Base-by-base conservation (phyloP, 495 filamentous ascomycete genomes). In the Polyplosphaeria fusca region DNA sequence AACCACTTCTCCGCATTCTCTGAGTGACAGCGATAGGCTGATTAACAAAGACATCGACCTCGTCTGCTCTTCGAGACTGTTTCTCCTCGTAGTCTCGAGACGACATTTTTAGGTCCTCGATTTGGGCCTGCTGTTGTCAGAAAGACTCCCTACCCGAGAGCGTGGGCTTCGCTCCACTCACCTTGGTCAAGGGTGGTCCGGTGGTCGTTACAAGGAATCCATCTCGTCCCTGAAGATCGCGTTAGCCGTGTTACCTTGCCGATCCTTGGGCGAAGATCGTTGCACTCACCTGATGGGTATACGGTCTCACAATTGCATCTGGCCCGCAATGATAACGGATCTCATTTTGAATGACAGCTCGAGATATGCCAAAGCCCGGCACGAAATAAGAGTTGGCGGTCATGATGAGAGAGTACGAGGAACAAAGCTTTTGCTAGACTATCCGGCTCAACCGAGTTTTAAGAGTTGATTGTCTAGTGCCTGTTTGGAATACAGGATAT, bases 301-400 rank as follows among this genome's bases (percentile, higher is more conserved):
- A 70, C 1, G 63, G 68, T 38, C 68, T 59, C 1, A 65, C 68
- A 19, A 68, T 68, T 14, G 68, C 63, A 43, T 68, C 68, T 28
- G 68, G 64, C 3, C 68, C 68, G 41, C 68, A 70, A 49, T 67
- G 58, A 47, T 64, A 68, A 12, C 63, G 66, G 14, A 70, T 70
- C 47, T 70, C 63, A 41, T 57, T 63, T 23, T 70, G 68, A n/a
- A 70, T 70, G 9, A 70, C 68, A 12, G 60, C 42, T 49, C 68
- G 45, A 9, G 66, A 68, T 26, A 70, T 68, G 35, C 66, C 68
- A 47, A 62, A 70, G 5, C 68, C 68, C 12, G 68, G 66, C 2
- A 70, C 56, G 45, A 70, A 70, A 52, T 70, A 70, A 19, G 52
- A 64, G 26, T 68, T 66, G 30, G 30, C 30, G 14, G 30, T 14